Conservation (phyloP, 352 stramenopile species). For the Phytophthora fragariae region DNA sequence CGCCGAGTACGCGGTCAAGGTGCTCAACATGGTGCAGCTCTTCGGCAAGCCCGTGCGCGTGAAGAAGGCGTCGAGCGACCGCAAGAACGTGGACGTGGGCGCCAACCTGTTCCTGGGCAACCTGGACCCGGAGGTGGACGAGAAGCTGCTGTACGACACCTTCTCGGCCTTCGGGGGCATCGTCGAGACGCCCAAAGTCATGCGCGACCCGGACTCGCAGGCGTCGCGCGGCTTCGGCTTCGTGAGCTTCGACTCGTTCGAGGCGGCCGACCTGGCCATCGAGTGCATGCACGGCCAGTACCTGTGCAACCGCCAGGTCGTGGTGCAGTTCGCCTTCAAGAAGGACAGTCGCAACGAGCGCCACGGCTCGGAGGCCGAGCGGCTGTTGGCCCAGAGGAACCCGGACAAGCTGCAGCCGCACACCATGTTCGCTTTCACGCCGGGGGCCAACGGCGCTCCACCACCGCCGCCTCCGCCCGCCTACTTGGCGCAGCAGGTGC, state of each 20-base stretch:
- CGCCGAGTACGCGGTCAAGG: constrained; percentile 98
- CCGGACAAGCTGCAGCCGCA: constrained; percentile 84
- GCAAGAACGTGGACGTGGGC: constrained; percentile 97
- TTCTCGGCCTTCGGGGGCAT: constrained; percentile 99
- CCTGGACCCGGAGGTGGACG: constrained; percentile 97
- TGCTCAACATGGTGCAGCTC: constrained; percentile 99
- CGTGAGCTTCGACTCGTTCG: constrained; percentile 97
- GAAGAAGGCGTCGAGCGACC: constrained; percentile 96
- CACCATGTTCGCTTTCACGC: constrained; percentile 65
- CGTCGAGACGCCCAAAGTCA: constrained; percentile 96
- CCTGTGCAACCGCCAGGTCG: constrained; percentile 97
- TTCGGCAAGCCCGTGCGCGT: constrained; percentile 96
- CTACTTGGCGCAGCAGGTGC: no score
- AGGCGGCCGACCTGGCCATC: constrained; percentile 97
- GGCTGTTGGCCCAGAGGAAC: constrained; percentile 85
- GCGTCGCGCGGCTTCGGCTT: constrained; percentile 97
- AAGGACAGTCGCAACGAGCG: constrained; percentile 95
- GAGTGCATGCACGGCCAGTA: constrained; percentile 99
- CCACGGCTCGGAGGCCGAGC: constrained; percentile 92
- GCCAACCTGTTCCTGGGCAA: constrained; percentile 99
- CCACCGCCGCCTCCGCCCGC: no score
- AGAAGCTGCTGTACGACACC: constrained; percentile 99
- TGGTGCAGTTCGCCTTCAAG: constrained; percentile 99
- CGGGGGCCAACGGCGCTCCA: no score
- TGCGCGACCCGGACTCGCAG: constrained; percentile 94